Conservation (phyloP, 2,329 filamentous ascomycete species). For the Curvularia lunata region DNA sequence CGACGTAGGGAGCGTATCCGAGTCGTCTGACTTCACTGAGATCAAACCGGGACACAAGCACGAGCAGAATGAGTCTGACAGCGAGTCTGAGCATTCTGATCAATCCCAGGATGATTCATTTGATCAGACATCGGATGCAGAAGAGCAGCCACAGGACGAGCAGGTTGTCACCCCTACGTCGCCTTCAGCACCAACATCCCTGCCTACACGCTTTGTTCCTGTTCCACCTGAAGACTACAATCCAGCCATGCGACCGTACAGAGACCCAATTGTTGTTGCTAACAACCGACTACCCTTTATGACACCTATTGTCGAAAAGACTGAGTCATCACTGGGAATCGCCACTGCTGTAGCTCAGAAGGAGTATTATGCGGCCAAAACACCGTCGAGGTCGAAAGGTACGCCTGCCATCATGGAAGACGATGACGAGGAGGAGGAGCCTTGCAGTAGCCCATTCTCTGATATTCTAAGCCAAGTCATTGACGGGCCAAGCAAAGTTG, state of each 20-base stretch:
- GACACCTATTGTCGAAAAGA: constrained; percentile 97
- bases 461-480: constrained; percentile 63
- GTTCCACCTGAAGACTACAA: constrained; percentile 87
- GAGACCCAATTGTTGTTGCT: constrained; percentile 77
- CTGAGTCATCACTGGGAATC: constrained; percentile 79
- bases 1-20: constrained; percentile 63
- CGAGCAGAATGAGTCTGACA: constrained; percentile 45
- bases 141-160: constrained; percentile 42
- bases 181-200: constrained; percentile 42
- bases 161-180: constrained; percentile 58
- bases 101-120: constrained; percentile 46
- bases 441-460: constrained; percentile 74
- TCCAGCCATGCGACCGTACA: constrained; percentile 77
- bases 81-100: constrained; percentile 42
- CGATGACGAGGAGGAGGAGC: constrained; percentile 42
- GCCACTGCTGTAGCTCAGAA: constrained; percentile 56
- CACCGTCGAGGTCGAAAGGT: constrained; percentile 69
- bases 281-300: constrained; percentile 96
- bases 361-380: constrained; percentile 72
- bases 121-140: constrained; percentile 40
- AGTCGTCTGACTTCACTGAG: constrained; percentile 87
- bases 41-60: constrained; percentile 70
- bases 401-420: constrained; percentile 49
- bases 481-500: constrained; percentile 52
- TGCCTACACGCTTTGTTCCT: constrained; percentile 72